Percentiles rank a stretch among this genome's conserved stretches.
phyloP scores from a whole-genome alignment of 371 early-diverging fungal genomes.

The Fennellomyces sp. region DNA sequence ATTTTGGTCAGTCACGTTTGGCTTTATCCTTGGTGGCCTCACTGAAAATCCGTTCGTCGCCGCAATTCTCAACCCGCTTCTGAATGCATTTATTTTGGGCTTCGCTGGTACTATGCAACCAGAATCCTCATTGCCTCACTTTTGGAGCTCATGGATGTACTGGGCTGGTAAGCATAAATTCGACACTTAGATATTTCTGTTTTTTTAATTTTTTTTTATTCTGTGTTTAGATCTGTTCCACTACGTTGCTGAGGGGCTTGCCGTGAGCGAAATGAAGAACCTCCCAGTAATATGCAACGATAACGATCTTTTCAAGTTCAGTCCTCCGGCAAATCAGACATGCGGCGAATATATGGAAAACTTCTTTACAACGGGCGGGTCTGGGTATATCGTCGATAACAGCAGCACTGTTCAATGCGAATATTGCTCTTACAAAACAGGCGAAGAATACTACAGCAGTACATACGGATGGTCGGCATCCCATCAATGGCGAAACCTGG shows the following conservation, averaged over 20 bases:
- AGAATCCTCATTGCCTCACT: slow-evolving; percentile 62
- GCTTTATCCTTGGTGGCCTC: slow-evolving; percentile 53
- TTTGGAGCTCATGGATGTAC: slow-evolving; percentile 82
- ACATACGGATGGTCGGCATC: slow-evolving; percentile 60
- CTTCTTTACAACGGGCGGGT: slow-evolving; percentile 45
- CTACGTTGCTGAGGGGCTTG: slow-evolving; percentile 75
- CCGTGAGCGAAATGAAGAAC: slow-evolving; percentile 67
- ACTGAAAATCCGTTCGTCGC: slow-evolving; percentile 65
- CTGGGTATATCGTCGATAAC: slow-evolving; percentile 58
- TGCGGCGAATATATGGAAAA: slow-evolving; percentile 65
- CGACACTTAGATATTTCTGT: not conserved
- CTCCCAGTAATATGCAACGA: slow-evolving; percentile 53
- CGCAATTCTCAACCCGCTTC: slow-evolving; percentile 71
- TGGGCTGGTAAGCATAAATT: slow-evolving; percentile 34
- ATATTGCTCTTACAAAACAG: slow-evolving; percentile 65
- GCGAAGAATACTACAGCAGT: slow-evolving; percentile 57
- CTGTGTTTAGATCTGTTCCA: slow-evolving; percentile 52
- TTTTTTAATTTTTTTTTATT: not conserved
- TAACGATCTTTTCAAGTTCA: slow-evolving; percentile 49
- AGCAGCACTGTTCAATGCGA: slow-evolving; percentile 55
- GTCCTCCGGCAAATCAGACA: slow-evolving; percentile 60
- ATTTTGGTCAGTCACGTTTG: slow-evolving; percentile 69
- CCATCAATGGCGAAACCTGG: slow-evolving; percentile 66
- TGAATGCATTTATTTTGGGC: slow-evolving; percentile 67
- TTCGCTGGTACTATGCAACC: slow-evolving; percentile 78